Evolutionary conservation across 768 basidiomycete genomes (phyloP).

Genomic region (Termitomyces sp.): DNA sequence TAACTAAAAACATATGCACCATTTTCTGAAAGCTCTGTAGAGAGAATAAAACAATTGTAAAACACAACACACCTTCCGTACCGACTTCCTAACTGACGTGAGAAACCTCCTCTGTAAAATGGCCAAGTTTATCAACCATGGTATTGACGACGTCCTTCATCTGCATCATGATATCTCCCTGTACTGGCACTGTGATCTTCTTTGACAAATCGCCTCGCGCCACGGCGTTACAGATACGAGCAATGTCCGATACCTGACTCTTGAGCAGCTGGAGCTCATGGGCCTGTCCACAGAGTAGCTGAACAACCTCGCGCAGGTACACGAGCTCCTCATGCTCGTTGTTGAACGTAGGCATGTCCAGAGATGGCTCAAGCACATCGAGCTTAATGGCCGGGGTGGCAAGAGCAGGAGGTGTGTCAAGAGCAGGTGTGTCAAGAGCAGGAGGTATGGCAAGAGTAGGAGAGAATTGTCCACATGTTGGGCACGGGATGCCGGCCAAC

Average conservation of each 20-base stretch:
- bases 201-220: constrained; percentile 71
- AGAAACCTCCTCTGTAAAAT: constrained; percentile 89
- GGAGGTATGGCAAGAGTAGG: too few relatives aligned
- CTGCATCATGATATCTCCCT: constrained; percentile 76
- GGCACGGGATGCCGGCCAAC: constrained; percentile 5
- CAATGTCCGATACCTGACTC: constrained; percentile 80
- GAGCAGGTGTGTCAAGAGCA: too few relatives aligned
- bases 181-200: constrained; percentile 77
- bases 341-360: not conserved
- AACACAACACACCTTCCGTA: constrained; percentile 56
- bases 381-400: not conserved
- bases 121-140: constrained; percentile 65
- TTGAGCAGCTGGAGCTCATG: constrained; percentile 72
- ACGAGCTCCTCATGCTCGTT: constrained; percentile 7
- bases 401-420: not conserved
- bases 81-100: constrained; percentile 82
- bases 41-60: too few relatives aligned
- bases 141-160: constrained; percentile 75
- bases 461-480: constrained; percentile 6
- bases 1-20: too few relatives aligned
- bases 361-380: not conserved
- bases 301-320: not conserved
- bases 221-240: constrained; percentile 78
- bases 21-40: too few relatives aligned
- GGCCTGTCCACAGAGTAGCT: constrained; percentile 21